Evolutionary conservation across 2,329 filamentous ascomycete species (phyloP).

Genomic region (Cercospora sojina): DNA sequence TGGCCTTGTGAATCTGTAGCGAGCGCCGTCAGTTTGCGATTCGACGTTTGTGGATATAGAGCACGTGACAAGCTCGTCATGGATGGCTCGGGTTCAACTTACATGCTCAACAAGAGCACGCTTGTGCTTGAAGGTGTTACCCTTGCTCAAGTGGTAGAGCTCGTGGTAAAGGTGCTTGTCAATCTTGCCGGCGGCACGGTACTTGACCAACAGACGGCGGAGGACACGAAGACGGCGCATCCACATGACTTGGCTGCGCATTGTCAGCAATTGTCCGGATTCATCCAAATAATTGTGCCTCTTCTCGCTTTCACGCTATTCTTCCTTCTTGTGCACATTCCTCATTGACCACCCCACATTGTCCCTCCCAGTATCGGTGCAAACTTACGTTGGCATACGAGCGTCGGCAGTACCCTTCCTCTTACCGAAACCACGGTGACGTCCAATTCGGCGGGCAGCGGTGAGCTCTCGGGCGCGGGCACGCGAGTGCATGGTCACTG

Average conservation of each 20-base stretch:
- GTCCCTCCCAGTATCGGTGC: slow-evolving; percentile 1
- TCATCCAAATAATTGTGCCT: background rate
- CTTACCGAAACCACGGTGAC: slow-evolving; percentile 99
- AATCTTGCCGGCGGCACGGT: slow-evolving; percentile 99
- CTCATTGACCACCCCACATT: background rate
- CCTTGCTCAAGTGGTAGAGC: slow-evolving; percentile 99
- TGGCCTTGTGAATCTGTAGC: slow-evolving; percentile 95
- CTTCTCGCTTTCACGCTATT: background rate
- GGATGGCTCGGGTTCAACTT: slow-evolving; percentile 53
- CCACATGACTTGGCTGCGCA: slow-evolving; percentile 87
- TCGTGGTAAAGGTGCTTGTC: slow-evolving; percentile 99
- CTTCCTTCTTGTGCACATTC: background rate
- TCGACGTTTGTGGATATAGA: slow-evolving; percentile 8
- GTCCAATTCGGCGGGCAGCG: slow-evolving; percentile 88
- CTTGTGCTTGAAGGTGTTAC: slow-evolving; percentile 99
- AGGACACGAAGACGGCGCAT: slow-evolving; percentile 99
- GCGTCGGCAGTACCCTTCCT: slow-evolving; percentile 99
- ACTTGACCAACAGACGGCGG: slow-evolving; percentile 98
- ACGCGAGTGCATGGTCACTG: slow-evolving; percentile 99
- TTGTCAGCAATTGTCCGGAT: slow-evolving; percentile 32
- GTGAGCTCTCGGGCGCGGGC: slow-evolving; percentile 93
- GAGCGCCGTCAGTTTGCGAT: slow-evolving; percentile 24
- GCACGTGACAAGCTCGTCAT: slow-evolving; percentile 40
- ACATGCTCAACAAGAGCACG: slow-evolving; percentile 99
- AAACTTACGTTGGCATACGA: slow-evolving; percentile 91